phyloP scores from a whole-genome alignment of 2,329 filamentous ascomycete genomes.

The Meredithiella fracta region DNA sequence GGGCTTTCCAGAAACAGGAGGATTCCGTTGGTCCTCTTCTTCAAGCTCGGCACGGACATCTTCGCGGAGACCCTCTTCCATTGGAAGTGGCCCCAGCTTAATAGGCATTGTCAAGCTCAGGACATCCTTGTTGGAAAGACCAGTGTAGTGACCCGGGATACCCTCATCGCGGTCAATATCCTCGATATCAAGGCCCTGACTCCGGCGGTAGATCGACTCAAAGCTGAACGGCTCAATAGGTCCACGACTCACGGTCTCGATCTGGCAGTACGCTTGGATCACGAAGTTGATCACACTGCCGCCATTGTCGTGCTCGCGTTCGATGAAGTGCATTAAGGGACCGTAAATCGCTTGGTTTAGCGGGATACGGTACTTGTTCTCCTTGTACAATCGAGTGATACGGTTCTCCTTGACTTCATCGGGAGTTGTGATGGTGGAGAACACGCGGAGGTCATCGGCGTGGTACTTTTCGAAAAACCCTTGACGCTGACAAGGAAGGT shows the following conservation, averaged over 20 bases:
- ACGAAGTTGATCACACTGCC: conserved; percentile 64
- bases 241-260: conserved; percentile 42
- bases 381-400: conserved; percentile 63
- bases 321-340: conserved; percentile 73
- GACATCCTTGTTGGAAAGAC: conserved; percentile 43
- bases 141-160: conserved; percentile 45
- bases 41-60: conserved; percentile 78
- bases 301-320: conserved; percentile 68
- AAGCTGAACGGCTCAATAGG: conserved; percentile 49
- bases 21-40: conserved; percentile 66
- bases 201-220: conserved; percentile 40
- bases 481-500: conserved; percentile 56
- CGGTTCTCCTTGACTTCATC: conserved; percentile 63
- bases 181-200: conserved; percentile 45
- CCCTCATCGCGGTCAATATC: conserved; percentile 48
- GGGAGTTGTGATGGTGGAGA: conserved; percentile 59
- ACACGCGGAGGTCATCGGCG: conserved; percentile 57
- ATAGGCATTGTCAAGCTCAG: conserved; percentile 42
- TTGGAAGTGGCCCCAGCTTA: conserved; percentile 63
- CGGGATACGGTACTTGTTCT: conserved; percentile 77
- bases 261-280: conserved; percentile 42
- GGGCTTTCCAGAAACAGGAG: conserved; percentile 52
- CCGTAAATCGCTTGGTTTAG: conserved; percentile 74
- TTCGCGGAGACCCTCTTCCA: conserved; percentile 66
- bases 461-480: conserved; percentile 60